These are phyloP conservation scores for Aspergillus pseudonomiae DNA, from an alignment of 2,329 filamentous ascomycete genomes.

Conservation along the genomic window DNA sequence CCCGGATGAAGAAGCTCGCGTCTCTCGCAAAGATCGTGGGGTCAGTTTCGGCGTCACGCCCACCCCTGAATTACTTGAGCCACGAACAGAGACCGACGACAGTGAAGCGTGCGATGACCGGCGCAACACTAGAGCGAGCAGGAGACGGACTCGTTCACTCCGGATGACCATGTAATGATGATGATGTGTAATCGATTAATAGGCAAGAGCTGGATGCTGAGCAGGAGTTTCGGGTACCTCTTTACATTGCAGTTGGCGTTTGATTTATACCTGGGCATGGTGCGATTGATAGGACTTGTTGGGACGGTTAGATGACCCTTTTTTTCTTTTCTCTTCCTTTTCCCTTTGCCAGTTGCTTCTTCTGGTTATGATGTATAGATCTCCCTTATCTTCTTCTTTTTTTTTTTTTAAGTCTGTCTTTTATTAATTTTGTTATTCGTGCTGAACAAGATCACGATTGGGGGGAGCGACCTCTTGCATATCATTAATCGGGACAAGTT, in stretches of 20 bases:
- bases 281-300: background rate
- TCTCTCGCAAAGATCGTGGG: constrained; percentile 42
- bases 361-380: constrained; percentile 1
- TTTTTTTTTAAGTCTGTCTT: background rate
- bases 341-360: background rate
- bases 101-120: constrained; percentile 40
- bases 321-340: background rate
- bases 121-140: constrained; percentile 39
- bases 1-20: constrained; percentile 63
- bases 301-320: constrained; percentile 5
- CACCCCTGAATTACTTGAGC: constrained; percentile 43
- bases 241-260: constrained; percentile 1
- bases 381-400: background rate
- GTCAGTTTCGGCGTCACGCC: constrained; percentile 40
- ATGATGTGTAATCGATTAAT: background rate
- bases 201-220: constrained; percentile 6
- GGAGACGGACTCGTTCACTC: constrained; percentile 35
- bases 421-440: background rate
- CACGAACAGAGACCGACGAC: constrained; percentile 41
- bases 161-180: constrained; percentile 40
- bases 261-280: background rate
- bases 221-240: constrained; percentile 12
- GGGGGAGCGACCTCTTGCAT: background rate
- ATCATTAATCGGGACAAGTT: background rate
- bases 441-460: background rate